Percentiles rank a stretch among this genome's conserved stretches.
Evolutionary conservation across 2,329 filamentous ascomycete species (phyloP).

Genomic region (Rutstroemia sp.): DNA sequence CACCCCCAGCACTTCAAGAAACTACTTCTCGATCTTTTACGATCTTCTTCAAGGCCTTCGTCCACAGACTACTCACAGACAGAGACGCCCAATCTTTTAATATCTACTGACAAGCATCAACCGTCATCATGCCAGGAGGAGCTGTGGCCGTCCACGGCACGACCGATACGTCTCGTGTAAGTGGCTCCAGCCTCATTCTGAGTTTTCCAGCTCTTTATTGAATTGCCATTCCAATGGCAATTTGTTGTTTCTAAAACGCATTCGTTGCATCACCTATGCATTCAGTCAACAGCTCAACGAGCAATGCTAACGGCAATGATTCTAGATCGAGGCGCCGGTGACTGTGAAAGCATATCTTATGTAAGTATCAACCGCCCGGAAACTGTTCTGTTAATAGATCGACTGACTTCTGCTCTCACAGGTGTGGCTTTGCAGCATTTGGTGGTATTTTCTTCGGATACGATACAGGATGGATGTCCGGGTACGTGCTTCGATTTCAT

Average conservation of each 20-base stretch:
- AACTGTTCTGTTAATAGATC: no score
- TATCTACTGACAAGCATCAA: neutral
- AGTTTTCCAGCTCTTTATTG: neutral
- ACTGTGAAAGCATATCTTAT: conserved; percentile 62
- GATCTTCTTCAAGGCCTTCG: neutral
- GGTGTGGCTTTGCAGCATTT: conserved; percentile 61
- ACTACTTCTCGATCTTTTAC: neutral
- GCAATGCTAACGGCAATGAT: no score
- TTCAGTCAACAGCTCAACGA: no score
- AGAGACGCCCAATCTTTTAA: neutral
- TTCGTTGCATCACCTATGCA: no score
- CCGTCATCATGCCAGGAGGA: conserved; percentile 9
- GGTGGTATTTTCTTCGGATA: conserved; percentile 56
- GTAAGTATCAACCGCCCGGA: neutral
- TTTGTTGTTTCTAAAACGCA: neutral
- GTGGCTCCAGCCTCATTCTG: neutral
- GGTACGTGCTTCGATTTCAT: conserved; percentile 20
- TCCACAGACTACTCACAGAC: neutral
- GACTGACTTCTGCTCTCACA: no score
- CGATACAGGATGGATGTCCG: conserved; percentile 70
- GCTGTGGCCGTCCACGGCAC: conserved; percentile 8
- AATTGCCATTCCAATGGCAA: neutral
- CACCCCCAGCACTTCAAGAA: neutral
- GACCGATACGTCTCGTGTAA: conserved; percentile 11
- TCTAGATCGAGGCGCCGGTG: conserved; percentile 55